Evolutionary conservation across 2,329 filamentous ascomycete genomes (phyloP).

Genomic region (Epichloe gansuensis): DNA sequence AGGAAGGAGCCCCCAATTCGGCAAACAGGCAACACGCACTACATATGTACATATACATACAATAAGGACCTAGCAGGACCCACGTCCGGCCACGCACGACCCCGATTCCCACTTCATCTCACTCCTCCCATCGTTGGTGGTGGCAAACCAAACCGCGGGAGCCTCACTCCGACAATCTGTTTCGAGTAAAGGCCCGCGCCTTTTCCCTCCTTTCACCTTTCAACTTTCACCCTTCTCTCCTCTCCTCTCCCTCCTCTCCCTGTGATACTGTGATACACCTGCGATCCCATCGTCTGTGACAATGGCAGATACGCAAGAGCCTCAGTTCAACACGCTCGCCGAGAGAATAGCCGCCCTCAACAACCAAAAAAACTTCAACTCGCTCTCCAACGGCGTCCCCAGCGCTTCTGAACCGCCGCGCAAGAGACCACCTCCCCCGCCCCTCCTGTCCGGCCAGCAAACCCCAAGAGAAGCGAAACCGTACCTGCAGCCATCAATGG

Average conservation of each 20-base stretch:
- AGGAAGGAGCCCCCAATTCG: no score
- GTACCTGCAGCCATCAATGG: conserved; percentile 13
- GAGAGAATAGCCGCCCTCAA: conserved; percentile 55
- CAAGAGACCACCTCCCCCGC: conserved; percentile 25
- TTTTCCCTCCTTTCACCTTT: background rate
- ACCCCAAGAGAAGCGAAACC: conserved; percentile 25
- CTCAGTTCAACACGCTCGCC: conserved; percentile 46
- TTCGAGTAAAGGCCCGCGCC: background rate
- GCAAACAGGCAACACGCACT: no score
- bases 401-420: conserved; percentile 26
- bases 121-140: background rate
- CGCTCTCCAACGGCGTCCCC: conserved; percentile 11
- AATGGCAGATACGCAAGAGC: conserved; percentile 52
- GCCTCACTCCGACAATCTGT: background rate
- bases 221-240: background rate
- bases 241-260: background rate
- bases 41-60: no score
- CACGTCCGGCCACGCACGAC: no score
- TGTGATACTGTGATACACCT: no score
- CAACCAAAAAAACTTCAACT: conserved; percentile 45
- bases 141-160: background rate
- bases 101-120: background rate
- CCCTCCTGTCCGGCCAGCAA: conserved; percentile 30
- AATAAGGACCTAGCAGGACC: no score
- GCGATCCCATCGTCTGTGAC: background rate